Percentiles rank a stretch among this genome's conserved stretches.
Conservation (phyloP, 768 basidiomycete genomes). For the Lactifluus pinguis region DNA sequence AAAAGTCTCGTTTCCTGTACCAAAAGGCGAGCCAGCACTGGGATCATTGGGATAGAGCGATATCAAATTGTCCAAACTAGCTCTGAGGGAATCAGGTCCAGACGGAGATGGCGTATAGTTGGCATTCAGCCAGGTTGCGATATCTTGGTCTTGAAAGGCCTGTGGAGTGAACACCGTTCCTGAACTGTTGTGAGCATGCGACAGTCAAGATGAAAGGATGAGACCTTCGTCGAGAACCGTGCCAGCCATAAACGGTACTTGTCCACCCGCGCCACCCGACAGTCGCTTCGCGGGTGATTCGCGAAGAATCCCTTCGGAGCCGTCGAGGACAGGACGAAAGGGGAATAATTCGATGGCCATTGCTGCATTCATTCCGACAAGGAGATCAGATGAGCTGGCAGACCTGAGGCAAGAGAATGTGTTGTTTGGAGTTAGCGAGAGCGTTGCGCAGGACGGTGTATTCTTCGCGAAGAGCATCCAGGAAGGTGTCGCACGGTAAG, state of each 20-base stretch:
- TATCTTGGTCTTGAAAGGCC: slow-evolving; percentile 6
- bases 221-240: slow-evolving; percentile 40
- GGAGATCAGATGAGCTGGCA: slow-evolving; percentile 18
- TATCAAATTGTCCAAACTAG: slow-evolving; percentile 24
- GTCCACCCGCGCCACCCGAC: slow-evolving; percentile 27
- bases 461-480: slow-evolving; percentile 34
- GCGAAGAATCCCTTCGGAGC: slow-evolving; percentile 31
- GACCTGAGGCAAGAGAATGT: slow-evolving; percentile 30
- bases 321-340: slow-evolving; percentile 36
- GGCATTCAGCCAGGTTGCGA: slow-evolving; percentile 6
- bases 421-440: slow-evolving; percentile 18
- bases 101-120: slow-evolving; percentile 16
- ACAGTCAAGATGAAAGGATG: background rate
- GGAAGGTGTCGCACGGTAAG: slow-evolving; percentile 26
- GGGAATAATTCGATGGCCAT: slow-evolving; percentile 26
- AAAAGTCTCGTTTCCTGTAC: slow-evolving; percentile 38
- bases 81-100: slow-evolving; percentile 10
- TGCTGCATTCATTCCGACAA: slow-evolving; percentile 15
- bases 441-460: slow-evolving; percentile 28
- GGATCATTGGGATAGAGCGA: slow-evolving; percentile 36
- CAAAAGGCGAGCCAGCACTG: slow-evolving; percentile 37
- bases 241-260: slow-evolving; percentile 38
- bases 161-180: slow-evolving; percentile 31
- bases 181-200: slow-evolving; percentile 9
- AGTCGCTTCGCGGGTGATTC: slow-evolving; percentile 32